Percentiles rank a stretch among this genome's conserved stretches.
Evolutionary conservation across 1,284 basidiomycete genomes (phyloP).

Genomic region (Exobasidium cylindrosporum): DNA sequence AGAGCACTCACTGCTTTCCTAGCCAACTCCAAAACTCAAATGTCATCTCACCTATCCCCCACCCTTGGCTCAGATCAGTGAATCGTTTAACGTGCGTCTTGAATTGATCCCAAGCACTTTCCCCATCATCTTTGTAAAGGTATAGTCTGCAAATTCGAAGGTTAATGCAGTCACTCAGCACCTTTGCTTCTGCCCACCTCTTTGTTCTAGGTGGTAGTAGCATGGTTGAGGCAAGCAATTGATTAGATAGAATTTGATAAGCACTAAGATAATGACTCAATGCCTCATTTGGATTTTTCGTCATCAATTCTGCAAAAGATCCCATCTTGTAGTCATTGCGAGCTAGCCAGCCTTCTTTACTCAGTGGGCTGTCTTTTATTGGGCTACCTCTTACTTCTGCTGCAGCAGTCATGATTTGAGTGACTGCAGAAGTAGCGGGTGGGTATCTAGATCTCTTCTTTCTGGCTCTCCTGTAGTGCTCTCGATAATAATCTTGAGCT

Average conservation of each 20-base stretch:
- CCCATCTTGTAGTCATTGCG: conserved; percentile 95
- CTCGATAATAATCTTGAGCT: conserved; percentile 85
- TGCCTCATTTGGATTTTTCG: conserved; percentile 70
- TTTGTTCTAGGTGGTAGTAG: conserved; percentile 88
- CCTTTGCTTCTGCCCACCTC: conserved; percentile 96
- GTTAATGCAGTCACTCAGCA: conserved; percentile 69
- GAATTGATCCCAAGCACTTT: conserved; percentile 67
- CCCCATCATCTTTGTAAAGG: conserved; percentile 77
- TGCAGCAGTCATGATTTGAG: conserved; percentile 21
- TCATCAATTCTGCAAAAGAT: conserved; percentile 87
- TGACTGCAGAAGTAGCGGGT: conserved; percentile 52
- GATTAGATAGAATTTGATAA: conserved; percentile 15
- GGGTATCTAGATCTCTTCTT: conserved; percentile 74
- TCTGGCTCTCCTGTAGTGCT: conserved; percentile 84
- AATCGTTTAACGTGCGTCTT: conserved; percentile 79
- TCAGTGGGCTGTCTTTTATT: conserved; percentile 57
- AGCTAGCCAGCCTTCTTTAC: conserved; percentile 89
- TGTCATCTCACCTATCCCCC: conserved; percentile 95
- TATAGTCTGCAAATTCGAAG: conserved; percentile 61
- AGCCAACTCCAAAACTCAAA: conserved; percentile 98
- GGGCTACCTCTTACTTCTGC: conserved; percentile 17
- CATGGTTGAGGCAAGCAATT: conserved; percentile 62
- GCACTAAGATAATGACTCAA: conserved; percentile 24
- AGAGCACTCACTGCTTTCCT: conserved; percentile 68
- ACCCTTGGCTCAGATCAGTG: conserved; percentile 79